Base-by-base conservation (phyloP, 2,329 filamentous ascomycete species). In the Verticillium alfalfae region DNA sequence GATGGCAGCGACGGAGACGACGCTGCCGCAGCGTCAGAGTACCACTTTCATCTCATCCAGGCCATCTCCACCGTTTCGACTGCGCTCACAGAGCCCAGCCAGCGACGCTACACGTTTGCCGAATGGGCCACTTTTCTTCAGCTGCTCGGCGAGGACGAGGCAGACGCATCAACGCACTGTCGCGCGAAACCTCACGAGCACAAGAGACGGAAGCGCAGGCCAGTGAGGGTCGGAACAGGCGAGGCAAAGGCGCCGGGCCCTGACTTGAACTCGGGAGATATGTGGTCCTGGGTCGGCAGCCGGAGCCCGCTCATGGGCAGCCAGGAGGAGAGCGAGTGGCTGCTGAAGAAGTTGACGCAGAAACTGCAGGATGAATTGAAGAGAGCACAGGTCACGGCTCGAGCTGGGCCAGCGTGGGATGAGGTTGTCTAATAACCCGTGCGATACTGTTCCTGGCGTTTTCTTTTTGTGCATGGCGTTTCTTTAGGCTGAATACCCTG, bases 101-200 rank as follows among this genome's bases (percentile, higher is more conserved):
- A 82, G 0, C 87, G 87, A 61, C 83, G 81, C 60, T 97, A 97
- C 71, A 81, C 79, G 0, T 97, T 93, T 65, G 87, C 93, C 66
- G 89, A 96, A 71, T 96, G 93, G 93, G 89, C 90, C 0, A 91
- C 91, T 78, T 95, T 92, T 67, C 88, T 93, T 8, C 84, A 85
- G 26, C 80, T 97, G 37, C 90, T 96, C n/a, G 85, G 85, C 56
- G 84, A 88, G 69, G 84, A 88, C 70, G 85, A 88, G 69, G 75
- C 74, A 60, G 77, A 77, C 65, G 75, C 82, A 2, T 72, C 76
- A 6, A 81, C 75, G 18, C 85, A 88, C 68, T 71, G 78, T n/a
- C 78, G 75, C 62, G 73, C 74, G 7, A 66, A 64, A 34, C 68
- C 72, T 8, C 72, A 66, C 16, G 54, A 61, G 7, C 64, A 64